Base-by-base conservation (phyloP, 371 early-diverging fungal genomes). In the Dichotomocladium elegans region DNA sequence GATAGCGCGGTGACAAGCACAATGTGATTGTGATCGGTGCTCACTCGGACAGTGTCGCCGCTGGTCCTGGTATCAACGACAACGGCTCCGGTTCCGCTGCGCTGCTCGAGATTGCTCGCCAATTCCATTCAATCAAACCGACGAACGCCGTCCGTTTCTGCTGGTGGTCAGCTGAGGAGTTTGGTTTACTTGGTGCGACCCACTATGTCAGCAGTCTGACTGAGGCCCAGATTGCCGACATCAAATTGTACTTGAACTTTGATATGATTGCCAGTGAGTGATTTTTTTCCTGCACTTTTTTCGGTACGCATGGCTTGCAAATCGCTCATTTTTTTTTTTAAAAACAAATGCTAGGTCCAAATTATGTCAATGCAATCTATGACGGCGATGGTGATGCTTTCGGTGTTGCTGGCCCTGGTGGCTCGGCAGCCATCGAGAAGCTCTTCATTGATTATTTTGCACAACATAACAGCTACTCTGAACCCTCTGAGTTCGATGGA, bases 151-250 rank as follows among this genome's bases (percentile, higher is more conserved):
- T 64, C 17, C 58, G 70, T 24, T 87, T 77, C 51, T 35, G 44
- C n/a, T 91, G 86, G 86, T 91, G 87, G 87, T 72, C 84, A 3
- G 89, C 88, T 33, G 89, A 89, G 61, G 12, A 91, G 55, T 77
- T 84, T 47, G 91, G 91, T 27, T 70, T 88, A 22, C 61, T 87
- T 34, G 91, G 91, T 17, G 85, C 89, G 21, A 60, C 68, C 12
- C 70, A 80, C 47, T 88, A 86, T 66, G 81, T 84, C 3, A 41
- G 19, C 9, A 9, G 22, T 1, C 45, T 57, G 17, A 34, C 58
- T 5, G 40, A 63, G 3, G 63, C 69, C 30, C 58, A 60, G n/a
- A 70, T 71, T 53, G 24, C 55, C 1, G 48, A 80, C 31, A 68
- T 87, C 41, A 78, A 77, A 9, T 61, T 85, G 54, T 74, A 85